These are phyloP conservation scores for Evernia prunastri DNA, from an alignment of 495 filamentous ascomycete species.

Conservation along the genomic window DNA sequence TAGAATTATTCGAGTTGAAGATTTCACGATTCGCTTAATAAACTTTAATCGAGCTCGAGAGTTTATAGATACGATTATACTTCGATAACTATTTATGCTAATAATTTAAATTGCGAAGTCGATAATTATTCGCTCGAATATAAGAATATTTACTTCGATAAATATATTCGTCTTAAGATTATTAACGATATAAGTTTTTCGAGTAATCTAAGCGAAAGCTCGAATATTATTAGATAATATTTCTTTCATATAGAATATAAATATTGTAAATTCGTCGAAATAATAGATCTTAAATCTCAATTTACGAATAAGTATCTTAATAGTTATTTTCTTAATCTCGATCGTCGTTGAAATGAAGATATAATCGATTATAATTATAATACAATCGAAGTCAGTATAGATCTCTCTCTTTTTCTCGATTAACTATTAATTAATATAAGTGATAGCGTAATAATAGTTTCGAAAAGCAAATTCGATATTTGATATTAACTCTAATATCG, in stretches of 20 bases:
- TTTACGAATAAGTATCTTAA: not conserved
- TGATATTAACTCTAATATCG: not conserved
- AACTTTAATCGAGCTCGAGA: not conserved
- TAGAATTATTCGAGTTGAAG: not conserved
- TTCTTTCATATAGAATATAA: not conserved
- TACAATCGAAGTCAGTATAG: not conserved
- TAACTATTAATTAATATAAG: not conserved
- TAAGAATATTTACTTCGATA: constrained; percentile 1
- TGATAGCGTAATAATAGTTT: not conserved
- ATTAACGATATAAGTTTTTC: not conserved
- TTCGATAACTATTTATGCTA: not conserved
- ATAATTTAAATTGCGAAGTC: not conserved
- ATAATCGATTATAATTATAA: not conserved
- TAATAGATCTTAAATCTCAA: not conserved
- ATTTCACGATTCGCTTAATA: not conserved
- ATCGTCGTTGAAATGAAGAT: not conserved
- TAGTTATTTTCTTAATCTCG: not conserved
- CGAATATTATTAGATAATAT: not conserved
- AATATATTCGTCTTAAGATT: constrained; percentile 1
- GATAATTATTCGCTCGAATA: not conserved
- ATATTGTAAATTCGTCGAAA: not conserved
- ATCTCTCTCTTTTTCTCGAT: not conserved
- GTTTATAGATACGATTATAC: not conserved
- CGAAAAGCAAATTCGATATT: not conserved
- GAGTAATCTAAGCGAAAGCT: not conserved